phyloP scores from a whole-genome alignment of 2,329 filamentous ascomycete species.

The Pseudomassariella vexata region DNA sequence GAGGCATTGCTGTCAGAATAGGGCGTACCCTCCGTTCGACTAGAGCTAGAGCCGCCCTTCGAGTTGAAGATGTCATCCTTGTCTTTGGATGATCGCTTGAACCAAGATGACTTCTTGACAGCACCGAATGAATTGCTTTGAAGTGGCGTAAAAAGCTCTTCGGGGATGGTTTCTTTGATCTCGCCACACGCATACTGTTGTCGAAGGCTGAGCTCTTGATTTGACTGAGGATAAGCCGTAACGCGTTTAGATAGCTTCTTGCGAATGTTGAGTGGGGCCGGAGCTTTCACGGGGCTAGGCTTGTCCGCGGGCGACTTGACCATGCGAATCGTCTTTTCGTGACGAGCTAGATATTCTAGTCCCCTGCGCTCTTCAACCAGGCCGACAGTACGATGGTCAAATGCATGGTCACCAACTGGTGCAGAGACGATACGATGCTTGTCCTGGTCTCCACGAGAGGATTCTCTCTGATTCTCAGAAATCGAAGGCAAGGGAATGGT shows the following conservation, averaged over 20 bases:
- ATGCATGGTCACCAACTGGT: constrained; percentile 18
- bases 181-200: constrained; percentile 21
- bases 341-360: constrained; percentile 38
- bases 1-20: constrained; percentile 17
- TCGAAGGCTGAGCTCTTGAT: constrained; percentile 14
- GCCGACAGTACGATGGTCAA: constrained; percentile 16
- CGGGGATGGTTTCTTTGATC: constrained; percentile 4
- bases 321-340: constrained; percentile 48
- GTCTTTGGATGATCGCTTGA: constrained; percentile 41
- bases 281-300: constrained; percentile 25
- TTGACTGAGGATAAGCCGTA: constrained; percentile 7
- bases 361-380: constrained; percentile 25
- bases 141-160: constrained; percentile 12
- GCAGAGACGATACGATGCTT: constrained; percentile 42
- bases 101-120: constrained; percentile 44
- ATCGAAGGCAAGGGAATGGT: constrained; percentile 42
- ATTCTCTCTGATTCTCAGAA: constrained; percentile 29
- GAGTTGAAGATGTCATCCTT: constrained; percentile 15
- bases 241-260: constrained; percentile 26
- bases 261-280: constrained; percentile 34
- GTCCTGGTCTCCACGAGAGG: constrained; percentile 11
- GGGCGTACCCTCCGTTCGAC: constrained; percentile 11
- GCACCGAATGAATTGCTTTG: constrained; percentile 18
- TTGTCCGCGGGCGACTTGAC: constrained; percentile 41
- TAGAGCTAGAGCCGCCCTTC: constrained; percentile 8